phyloP scores from a whole-genome alignment of 169 alveolate genomes.

The Cytauxzoon felis region DNA sequence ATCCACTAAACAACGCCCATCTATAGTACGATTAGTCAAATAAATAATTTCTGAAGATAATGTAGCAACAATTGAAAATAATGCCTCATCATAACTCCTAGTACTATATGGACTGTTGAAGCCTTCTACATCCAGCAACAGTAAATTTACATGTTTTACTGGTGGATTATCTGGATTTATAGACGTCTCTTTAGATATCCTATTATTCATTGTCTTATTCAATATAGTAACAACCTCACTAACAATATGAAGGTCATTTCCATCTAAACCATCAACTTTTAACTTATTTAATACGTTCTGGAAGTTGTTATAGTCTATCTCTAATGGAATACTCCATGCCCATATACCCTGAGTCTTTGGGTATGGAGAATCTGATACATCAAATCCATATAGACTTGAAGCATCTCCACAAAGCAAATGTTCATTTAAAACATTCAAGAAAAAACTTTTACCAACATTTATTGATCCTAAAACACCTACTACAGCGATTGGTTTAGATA shows the following conservation, averaged over 20 bases:
- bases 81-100: constrained; percentile 69
- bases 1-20: constrained; percentile 59
- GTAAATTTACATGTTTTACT: constrained; percentile 60
- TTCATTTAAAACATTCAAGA: constrained; percentile 69
- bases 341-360: constrained; percentile 75
- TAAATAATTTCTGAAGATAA: constrained; percentile 69
- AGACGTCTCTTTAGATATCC: neutral
- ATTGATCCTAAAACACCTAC: constrained; percentile 76
- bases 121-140: constrained; percentile 73
- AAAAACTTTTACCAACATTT: constrained; percentile 74
- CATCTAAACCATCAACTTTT: constrained; percentile 15
- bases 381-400: constrained; percentile 56
- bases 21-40: constrained; percentile 62
- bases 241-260: constrained; percentile 47
- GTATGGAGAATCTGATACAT: constrained; percentile 53
- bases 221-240: constrained; percentile 42
- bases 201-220: neutral
- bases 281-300: constrained; percentile 27
- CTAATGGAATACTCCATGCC: constrained; percentile 73
- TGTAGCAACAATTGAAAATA: constrained; percentile 66
- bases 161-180: constrained; percentile 20
- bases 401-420: constrained; percentile 49
- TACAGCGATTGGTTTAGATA: constrained; percentile 74
- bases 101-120: constrained; percentile 67
- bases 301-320: constrained; percentile 32